These are phyloP conservation scores for Ilyonectria sp. DNA, from an alignment of 2,329 filamentous ascomycete genomes.

Conservation along the genomic window DNA sequence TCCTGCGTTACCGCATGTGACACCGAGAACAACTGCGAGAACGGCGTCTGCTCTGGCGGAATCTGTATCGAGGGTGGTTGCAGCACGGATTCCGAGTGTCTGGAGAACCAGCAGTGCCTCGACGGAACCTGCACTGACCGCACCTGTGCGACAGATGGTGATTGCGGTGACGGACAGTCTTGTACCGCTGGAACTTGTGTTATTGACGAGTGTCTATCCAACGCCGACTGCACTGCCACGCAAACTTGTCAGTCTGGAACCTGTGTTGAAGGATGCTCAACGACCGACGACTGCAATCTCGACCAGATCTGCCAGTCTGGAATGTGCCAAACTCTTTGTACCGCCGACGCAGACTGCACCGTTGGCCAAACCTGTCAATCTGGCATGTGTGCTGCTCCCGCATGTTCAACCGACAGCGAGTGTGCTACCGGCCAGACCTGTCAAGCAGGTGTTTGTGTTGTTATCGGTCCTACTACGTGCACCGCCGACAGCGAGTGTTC, in stretches of 20 bases:
- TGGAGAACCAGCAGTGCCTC: background rate
- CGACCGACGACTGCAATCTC: background rate
- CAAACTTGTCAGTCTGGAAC: conserved; percentile 9
- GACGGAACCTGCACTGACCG: background rate
- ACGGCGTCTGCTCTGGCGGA: background rate
- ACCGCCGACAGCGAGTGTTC: conserved; percentile 6
- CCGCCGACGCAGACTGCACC: background rate
- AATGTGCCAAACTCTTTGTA: background rate
- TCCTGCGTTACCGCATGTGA: background rate
- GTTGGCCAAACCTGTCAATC: background rate
- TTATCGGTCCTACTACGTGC: background rate
- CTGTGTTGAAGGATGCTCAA: background rate
- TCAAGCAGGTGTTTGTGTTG: conserved; percentile 6
- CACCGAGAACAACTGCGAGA: background rate
- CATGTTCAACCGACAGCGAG: background rate
- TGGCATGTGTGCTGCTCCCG: background rate
- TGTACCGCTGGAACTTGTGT: conserved; percentile 15
- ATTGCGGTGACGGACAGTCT: background rate
- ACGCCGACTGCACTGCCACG: background rate
- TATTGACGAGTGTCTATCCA: background rate
- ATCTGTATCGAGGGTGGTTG: background rate
- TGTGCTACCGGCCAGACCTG: conserved; percentile 13
- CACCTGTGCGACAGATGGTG: background rate
- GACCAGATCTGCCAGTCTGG: background rate
- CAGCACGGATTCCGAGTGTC: background rate